Evolutionary conservation across 2,329 filamentous ascomycete species (phyloP), one percentile per base, ranked within the genome.

Genomic region (Xylariomycetidae sp.): DNA sequence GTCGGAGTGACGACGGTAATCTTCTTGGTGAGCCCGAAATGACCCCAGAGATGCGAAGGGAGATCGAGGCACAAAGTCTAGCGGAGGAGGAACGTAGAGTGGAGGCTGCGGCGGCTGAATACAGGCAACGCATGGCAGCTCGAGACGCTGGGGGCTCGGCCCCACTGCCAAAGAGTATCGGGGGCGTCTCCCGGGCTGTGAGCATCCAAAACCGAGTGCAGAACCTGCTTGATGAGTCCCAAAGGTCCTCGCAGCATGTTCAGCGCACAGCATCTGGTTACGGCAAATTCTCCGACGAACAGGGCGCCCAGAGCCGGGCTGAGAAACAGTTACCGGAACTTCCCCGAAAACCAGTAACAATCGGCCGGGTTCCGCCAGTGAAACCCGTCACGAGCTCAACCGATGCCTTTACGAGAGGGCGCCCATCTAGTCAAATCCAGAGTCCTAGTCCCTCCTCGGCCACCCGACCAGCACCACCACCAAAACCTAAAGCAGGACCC

Each of bases 121-220:
- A 97, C 58, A 79, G 85, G 20, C 80, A 80, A 48, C 79, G 84
- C 15, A 65, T 95, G 25, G 77, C 83, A 1, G 73, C 78, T 32
- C 70, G 76, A 33, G 75, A 72, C n/a, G 49, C 53, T 2, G 54
- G 58, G 18, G 63, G 58, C 27, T 57, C 62, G 6, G 58, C 57
- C 13, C 65, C 63, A 12, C 61, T 62, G 35, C 76, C 71, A 36
- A 77, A 70, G 58, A 73, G 63, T 51, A 72, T 72, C 53, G 76
- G 70, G n/a, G 69, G 72, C 30, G 62, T 75, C 3, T 77, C 77
- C 11, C 71, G 81, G 26, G 88, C 88, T 13, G 76, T 80, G n/a
- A 85, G 82, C 16, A 98, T 98, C 49, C 88, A 97, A 57, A 88
- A 86, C 53, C 82, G 90, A 44, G 87, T 98, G 34, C 86, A 94